Evolutionary conservation across 345 rosid species (phyloP).

Genomic region (Jatropha curcas): DNA sequence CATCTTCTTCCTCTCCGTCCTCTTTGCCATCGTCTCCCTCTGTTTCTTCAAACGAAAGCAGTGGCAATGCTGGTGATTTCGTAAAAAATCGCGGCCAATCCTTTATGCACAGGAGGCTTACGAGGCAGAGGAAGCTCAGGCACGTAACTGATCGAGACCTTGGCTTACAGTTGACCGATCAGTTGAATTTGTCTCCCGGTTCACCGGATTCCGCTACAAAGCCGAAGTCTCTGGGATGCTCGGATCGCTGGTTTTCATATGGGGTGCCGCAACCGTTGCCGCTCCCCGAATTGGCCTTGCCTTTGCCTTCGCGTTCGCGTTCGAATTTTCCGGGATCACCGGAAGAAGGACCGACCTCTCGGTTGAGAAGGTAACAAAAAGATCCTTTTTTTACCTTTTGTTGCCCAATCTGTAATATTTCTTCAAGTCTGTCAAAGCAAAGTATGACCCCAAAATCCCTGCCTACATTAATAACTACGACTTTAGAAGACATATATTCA

Average conservation of each 20-base stretch:
- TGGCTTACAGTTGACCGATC: slow-evolving; percentile 27
- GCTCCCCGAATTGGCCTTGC: slow-evolving; percentile 36
- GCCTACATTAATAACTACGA: neutral
- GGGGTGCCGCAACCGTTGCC: slow-evolving; percentile 64
- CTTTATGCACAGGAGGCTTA: slow-evolving; percentile 34
- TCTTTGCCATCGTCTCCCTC: slow-evolving; percentile 17
- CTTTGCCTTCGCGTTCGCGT: no score
- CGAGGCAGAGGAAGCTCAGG: slow-evolving; percentile 55
- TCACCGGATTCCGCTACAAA: slow-evolving; percentile 33
- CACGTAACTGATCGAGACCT: slow-evolving; percentile 45
- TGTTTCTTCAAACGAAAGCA: neutral
- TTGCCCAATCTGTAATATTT: neutral
- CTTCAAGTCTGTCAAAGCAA: no score
- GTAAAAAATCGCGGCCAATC: slow-evolving; percentile 18
- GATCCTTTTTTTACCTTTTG: neutral
- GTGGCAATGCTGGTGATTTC: slow-evolving; percentile 10
- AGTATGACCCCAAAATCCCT: neutral
- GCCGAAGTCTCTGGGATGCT: slow-evolving; percentile 27
- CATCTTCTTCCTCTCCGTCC: neutral
- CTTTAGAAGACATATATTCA: neutral
- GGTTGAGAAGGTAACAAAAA: slow-evolving; percentile 20
- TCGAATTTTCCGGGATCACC: slow-evolving; percentile 29
- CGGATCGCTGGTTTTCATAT: slow-evolving; percentile 33
- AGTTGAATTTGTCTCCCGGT: slow-evolving; percentile 25
- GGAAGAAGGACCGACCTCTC: slow-evolving; percentile 20